These are phyloP conservation scores for Aeschynomene evenia DNA, from an alignment of 306 rosid species.

Conservation along the genomic window DNA sequence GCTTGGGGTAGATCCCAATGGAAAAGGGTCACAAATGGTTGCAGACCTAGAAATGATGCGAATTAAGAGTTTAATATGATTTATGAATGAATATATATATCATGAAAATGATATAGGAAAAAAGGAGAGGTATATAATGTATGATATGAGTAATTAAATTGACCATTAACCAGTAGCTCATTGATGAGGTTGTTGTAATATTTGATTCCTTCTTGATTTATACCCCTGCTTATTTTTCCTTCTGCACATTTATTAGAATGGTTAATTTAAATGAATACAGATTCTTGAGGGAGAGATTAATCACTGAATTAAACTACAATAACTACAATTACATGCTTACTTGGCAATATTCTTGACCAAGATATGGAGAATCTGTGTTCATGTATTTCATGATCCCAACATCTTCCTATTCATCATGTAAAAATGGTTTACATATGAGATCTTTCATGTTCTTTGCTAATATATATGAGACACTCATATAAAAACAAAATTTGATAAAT, in stretches of 20 bases:
- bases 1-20: slow-evolving; percentile 49
- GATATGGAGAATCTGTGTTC: slow-evolving; percentile 67
- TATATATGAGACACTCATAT: too few species aligned
- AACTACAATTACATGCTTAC: slow-evolving; percentile 50
- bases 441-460: too few species aligned
- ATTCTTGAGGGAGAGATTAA: neutral
- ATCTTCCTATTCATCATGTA: slow-evolving; percentile 55
- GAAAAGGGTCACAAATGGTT: slow-evolving; percentile 40
- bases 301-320: neutral
- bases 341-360: slow-evolving; percentile 77
- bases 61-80: slow-evolving; percentile 9
- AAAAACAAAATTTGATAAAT: too few species aligned
- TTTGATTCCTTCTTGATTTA: slow-evolving; percentile 54
- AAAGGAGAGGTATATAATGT: neutral
- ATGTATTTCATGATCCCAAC: slow-evolving; percentile 65
- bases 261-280: neutral
- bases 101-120: neutral
- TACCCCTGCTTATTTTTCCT: slow-evolving; percentile 53
- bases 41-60: slow-evolving; percentile 22
- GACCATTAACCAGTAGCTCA: slow-evolving; percentile 54
- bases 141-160: neutral
- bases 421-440: neutral
- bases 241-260: slow-evolving; percentile 33
- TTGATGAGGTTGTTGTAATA: slow-evolving; percentile 65
- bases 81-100: slow-evolving; percentile 9